A percentile compares a stretch with the other conserved stretches of the same genome.
These are phyloP conservation scores for Trifolium repens DNA, from an alignment of 306 rosid genomes.

Conservation along the genomic window DNA sequence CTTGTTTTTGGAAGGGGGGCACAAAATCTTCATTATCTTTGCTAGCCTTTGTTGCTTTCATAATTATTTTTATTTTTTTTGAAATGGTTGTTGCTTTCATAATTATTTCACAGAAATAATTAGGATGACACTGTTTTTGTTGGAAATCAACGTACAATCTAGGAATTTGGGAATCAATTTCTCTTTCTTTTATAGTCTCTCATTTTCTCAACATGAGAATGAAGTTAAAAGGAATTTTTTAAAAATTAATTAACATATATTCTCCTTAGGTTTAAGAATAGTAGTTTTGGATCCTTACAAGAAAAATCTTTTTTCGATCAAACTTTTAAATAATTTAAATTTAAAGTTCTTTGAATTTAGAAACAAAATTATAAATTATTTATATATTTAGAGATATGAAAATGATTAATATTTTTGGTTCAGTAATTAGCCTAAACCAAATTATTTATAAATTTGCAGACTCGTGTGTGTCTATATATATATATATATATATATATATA, in stretches of 20 bases:
- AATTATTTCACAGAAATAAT: conserved; percentile 35
- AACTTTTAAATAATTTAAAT: neutral
- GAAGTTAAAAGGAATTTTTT: neutral
- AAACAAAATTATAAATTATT: too few species aligned
- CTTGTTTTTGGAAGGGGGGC: conserved; percentile 32
- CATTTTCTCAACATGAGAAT: neutral
- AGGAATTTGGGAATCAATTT: conserved; percentile 40
- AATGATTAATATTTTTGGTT: too few species aligned
- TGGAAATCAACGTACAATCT: conserved; percentile 43
- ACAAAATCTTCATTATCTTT: conserved; percentile 38
- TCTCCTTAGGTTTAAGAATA: neutral
- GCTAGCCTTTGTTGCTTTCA: conserved; percentile 34
- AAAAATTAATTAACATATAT: neutral
- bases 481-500: too few species aligned
- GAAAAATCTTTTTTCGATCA: too few species aligned
- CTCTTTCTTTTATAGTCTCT: neutral
- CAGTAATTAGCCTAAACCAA: too few species aligned
- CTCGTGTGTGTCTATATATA: too few species aligned
- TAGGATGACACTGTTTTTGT: conserved; percentile 24
- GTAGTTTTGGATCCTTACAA: neutral
- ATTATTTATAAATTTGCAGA: too few species aligned
- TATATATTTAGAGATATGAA: too few species aligned
- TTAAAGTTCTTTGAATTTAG: neutral
- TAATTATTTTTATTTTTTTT: neutral
- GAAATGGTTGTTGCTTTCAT: conserved; percentile 35